Evolutionary conservation across 1,139 yeast genomes (phyloP).

Genomic region (Ashbya aceris): DNA sequence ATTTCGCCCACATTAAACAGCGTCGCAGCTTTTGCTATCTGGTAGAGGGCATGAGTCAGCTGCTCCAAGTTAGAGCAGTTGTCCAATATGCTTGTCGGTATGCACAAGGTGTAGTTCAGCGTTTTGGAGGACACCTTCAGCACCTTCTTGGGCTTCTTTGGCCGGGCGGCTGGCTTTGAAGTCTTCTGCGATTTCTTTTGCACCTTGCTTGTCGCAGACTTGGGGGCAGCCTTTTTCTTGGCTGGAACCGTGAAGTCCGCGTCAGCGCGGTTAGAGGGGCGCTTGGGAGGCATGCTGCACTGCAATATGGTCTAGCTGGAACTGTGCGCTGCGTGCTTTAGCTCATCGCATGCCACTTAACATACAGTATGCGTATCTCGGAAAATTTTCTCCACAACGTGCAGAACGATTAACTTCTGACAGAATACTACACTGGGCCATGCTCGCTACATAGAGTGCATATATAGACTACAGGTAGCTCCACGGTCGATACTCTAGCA

Average conservation of each 20-base stretch:
- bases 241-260: no score
- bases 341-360: no score
- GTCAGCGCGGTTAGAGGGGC: no score
- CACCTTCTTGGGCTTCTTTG: conserved; percentile 13
- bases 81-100: conserved; percentile 53
- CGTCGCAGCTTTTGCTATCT: conserved; percentile 68
- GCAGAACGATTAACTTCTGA: background rate
- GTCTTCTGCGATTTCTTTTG: conserved; percentile 2
- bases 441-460: no score
- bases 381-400: no score
- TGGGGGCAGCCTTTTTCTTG: no score
- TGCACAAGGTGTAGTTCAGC: conserved; percentile 43
- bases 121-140: conserved; percentile 20
- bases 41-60: conserved; percentile 63
- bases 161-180: conserved; percentile 3
- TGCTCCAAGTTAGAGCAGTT: conserved; percentile 63
- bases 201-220: background rate
- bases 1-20: conserved; percentile 64
- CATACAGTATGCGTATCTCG: no score
- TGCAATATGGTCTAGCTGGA: no score
- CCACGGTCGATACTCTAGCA: no score
- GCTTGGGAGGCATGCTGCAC: no score
- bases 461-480: no score
- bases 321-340: no score
- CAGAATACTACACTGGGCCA: background rate